Percentiles rank a stretch among this genome's conserved stretches.
Evolutionary conservation across 2,329 filamentous ascomycete genomes (phyloP).

Genomic region (Bipolaris bicolor): DNA sequence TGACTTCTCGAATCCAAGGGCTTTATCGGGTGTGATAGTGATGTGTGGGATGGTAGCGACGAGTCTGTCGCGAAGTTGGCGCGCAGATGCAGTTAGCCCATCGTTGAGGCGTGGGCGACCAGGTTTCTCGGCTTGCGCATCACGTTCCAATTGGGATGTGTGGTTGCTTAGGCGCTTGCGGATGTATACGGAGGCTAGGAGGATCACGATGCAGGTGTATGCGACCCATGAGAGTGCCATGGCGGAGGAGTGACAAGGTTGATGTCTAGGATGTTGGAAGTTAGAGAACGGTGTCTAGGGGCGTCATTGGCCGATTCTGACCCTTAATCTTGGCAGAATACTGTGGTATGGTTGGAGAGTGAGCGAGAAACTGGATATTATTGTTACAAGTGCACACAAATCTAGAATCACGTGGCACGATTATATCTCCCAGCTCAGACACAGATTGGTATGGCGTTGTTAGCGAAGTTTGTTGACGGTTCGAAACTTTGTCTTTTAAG

Average conservation of each 20-base stretch:
- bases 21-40: conserved; percentile 15
- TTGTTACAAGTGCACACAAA: neutral
- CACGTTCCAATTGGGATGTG: conserved; percentile 16
- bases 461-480: neutral
- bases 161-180: conserved; percentile 15
- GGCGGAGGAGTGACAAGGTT: neutral
- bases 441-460: neutral
- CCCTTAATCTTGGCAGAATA: neutral
- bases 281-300: neutral
- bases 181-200: conserved; percentile 10
- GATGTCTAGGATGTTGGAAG: neutral
- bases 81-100: conserved; percentile 12
- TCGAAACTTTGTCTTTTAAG: neutral
- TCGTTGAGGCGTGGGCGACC: conserved; percentile 3
- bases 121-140: conserved; percentile 18
- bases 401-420: neutral
- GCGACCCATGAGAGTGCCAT: conserved; percentile 11
- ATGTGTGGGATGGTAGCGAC: conserved; percentile 18
- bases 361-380: too few species aligned
- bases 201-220: conserved; percentile 5
- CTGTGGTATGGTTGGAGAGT: neutral
- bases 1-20: conserved; percentile 9
- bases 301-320: neutral
- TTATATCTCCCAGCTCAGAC: neutral
- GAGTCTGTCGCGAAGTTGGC: conserved; percentile 19